phyloP scores from a whole-genome alignment of 1,284 basidiomycete genomes.

The Chalciporus sp. region DNA sequence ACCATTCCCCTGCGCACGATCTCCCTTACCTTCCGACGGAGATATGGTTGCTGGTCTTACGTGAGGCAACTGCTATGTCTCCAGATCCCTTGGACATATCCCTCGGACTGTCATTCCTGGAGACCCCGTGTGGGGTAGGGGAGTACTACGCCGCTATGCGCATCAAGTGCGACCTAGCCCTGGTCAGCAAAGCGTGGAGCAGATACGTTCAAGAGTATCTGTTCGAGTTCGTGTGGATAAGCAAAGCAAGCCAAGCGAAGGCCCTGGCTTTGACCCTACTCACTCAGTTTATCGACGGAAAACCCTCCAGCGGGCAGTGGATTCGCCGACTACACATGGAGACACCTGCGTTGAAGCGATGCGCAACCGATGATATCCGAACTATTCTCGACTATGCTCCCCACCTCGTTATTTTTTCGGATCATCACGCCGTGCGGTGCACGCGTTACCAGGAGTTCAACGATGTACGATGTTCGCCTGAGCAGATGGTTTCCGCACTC shows the following conservation, averaged over 20 bases:
- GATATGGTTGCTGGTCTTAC: slow-evolving; percentile 61
- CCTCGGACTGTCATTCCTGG: slow-evolving; percentile 52
- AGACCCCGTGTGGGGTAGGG: slow-evolving; percentile 37
- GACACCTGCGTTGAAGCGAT: slow-evolving; percentile 67
- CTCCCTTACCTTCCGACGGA: slow-evolving; percentile 56
- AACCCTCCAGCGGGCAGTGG: slow-evolving; percentile 49
- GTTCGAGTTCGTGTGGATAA: slow-evolving; percentile 72
- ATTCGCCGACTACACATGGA: slow-evolving; percentile 69
- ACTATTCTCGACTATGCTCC: slow-evolving; percentile 67
- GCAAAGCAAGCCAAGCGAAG: slow-evolving; percentile 57
- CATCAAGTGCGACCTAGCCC: slow-evolving; percentile 50
- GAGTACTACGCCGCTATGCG: slow-evolving; percentile 51
- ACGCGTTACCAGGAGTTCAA: slow-evolving; percentile 46
- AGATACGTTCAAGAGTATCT: slow-evolving; percentile 53
- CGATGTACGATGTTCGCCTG: slow-evolving; percentile 49
- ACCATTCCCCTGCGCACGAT: slow-evolving; percentile 34
- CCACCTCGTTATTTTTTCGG: slow-evolving; percentile 58
- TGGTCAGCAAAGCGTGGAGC: slow-evolving; percentile 60
- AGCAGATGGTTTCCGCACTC: slow-evolving; percentile 58
- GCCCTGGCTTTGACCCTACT: slow-evolving; percentile 56
- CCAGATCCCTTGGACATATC: slow-evolving; percentile 50
- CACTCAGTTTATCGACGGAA: slow-evolving; percentile 44
- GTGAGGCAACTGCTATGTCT: slow-evolving; percentile 47
- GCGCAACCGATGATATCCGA: slow-evolving; percentile 62
- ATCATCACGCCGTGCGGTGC: slow-evolving; percentile 63